Evolutionary conservation across 306 rosid species (phyloP).

Genomic region (Castanea mollissima): DNA sequence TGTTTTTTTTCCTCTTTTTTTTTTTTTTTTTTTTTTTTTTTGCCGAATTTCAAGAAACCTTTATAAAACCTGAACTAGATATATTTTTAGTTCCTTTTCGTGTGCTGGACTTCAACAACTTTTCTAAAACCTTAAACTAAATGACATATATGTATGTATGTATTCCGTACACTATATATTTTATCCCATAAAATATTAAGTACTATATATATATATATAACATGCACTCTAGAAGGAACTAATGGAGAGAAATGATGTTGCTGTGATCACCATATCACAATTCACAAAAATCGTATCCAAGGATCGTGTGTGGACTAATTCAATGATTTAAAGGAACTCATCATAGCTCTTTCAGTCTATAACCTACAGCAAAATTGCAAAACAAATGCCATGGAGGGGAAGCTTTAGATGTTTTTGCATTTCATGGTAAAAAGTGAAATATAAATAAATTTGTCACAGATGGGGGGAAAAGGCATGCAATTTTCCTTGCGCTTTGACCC

Average conservation of each 20-base stretch:
- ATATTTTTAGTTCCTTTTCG: no score
- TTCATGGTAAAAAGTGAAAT: background rate
- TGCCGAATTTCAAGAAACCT: no score
- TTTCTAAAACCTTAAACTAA: no score
- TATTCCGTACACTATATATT: no score
- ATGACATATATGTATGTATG: no score
- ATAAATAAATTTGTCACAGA: background rate
- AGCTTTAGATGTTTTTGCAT: background rate
- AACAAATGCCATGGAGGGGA: background rate
- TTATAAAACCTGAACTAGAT: no score
- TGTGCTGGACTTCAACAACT: no score
- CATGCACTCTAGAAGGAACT: no score
- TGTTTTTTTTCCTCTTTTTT: no score
- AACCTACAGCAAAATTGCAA: background rate
- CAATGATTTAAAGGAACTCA: background rate
- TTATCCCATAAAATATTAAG: no score
- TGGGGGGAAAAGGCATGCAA: background rate
- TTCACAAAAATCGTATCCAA: background rate
- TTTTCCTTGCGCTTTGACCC: background rate
- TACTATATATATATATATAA: no score
- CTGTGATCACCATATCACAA: background rate
- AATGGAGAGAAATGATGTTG: background rate
- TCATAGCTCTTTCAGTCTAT: background rate
- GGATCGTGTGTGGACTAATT: background rate
- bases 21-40: no score